Evolutionary conservation across 257 asterid genomes (phyloP), one percentile per base, ranked within the genome.

Genomic region (Rubia yunnanensis): DNA sequence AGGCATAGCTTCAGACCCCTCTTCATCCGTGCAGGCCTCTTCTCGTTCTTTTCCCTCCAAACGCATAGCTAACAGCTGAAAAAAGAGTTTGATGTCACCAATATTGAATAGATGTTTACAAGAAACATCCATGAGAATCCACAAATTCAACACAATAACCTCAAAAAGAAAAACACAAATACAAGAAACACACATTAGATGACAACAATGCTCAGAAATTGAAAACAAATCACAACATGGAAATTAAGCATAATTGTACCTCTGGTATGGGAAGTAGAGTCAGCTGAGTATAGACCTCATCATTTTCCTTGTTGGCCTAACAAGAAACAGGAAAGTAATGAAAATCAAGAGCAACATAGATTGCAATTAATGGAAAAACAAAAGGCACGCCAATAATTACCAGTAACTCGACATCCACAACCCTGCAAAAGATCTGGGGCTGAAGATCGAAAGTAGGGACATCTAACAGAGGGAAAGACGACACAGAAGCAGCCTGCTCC

Each of bases 291-390:
- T 84, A 90, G 61, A 94, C 98, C 86, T 94, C 99, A 77, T 94
- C 99, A 76, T 88, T 94, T 79, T 94, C 97, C 86, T 85, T 88
- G 74, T 90, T 94, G 23, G 96, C 98, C 99, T 94, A 52, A 34
- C 7, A 56, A 18, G 41, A 24, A 41, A 53, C 36, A 66, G 44
- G 18, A 46, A 55, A 31, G 24, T 5, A 46, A 22, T 20, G 60
- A 44, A 55, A 59, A 54, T 15, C 15, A 32, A 52, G 10, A 60
- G 20, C 30, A 32, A 23, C 18, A 69, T 10, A 39, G 49, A 30
- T 53, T 55, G 35, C 30, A 5, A 46, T 41, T 38, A n/a, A 22
- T 14, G 53, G 50, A 50, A 50, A 50, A 50, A 50, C 57, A 32
- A 64, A 64, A 41, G 52, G 63, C 63, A 64, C 17, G 23, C 48